Conservation (phyloP, 106 monocot genomes). For the Dioscorea zingiberensis region DNA sequence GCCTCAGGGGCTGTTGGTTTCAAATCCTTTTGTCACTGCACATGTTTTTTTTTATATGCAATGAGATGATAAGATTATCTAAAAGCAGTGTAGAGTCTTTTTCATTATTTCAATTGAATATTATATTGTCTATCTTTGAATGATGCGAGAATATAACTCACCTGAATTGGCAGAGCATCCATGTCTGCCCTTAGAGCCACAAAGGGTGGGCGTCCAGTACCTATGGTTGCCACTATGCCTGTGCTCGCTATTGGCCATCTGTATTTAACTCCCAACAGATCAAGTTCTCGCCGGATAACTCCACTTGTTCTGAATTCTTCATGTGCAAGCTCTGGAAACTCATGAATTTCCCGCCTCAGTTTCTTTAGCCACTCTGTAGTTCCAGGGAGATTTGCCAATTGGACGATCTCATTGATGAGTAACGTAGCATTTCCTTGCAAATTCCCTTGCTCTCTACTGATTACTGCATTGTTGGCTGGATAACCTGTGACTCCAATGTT, state of each 20-base stretch:
- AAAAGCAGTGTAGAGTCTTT: neutral
- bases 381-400: neutral
- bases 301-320: slow-evolving; percentile 23
- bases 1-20: no score
- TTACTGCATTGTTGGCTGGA: no score
- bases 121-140: neutral
- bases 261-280: slow-evolving; percentile 14
- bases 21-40: no score
- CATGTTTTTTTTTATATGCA: no score
- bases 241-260: slow-evolving; percentile 19
- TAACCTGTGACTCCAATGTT: no score
- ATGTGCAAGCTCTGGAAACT: slow-evolving; percentile 19
- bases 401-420: slow-evolving; percentile 4
- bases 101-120: neutral
- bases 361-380: slow-evolving; percentile 9
- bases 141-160: neutral
- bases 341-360: slow-evolving; percentile 24
- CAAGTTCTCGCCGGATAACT: slow-evolving; percentile 12
- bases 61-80: no score
- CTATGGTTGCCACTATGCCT: slow-evolving; percentile 20
- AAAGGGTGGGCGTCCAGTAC: slow-evolving; percentile 12
- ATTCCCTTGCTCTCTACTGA: neutral
- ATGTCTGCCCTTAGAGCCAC: slow-evolving; percentile 24
- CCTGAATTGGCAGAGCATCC: slow-evolving; percentile 34
- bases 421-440: neutral